phyloP scores from a whole-genome alignment of 495 filamentous ascomycete species.

The Annulohypoxylon bovei region DNA sequence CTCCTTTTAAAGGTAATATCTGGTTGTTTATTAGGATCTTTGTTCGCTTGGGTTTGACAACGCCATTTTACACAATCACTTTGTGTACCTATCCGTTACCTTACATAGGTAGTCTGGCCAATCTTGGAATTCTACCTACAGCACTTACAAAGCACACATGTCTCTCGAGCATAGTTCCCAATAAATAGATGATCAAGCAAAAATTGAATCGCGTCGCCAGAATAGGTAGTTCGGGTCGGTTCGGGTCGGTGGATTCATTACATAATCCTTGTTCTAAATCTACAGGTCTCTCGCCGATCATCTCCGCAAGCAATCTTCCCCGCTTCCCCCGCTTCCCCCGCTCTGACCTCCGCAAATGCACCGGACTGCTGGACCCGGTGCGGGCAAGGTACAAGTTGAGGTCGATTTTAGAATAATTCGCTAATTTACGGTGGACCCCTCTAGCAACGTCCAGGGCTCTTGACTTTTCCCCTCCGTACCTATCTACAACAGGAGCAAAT shows the following conservation, averaged over 20 bases:
- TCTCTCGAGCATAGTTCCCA: too few relatives aligned
- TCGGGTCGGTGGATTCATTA: background rate
- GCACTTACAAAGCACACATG: background rate
- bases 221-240: background rate
- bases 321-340: constrained; percentile 12
- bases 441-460: background rate
- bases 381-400: background rate
- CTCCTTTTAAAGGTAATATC: too few relatives aligned
- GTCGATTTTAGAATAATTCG: background rate
- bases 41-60: background rate
- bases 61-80: background rate
- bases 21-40: background rate
- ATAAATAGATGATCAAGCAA: too few relatives aligned
- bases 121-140: background rate
- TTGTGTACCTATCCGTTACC: too few relatives aligned
- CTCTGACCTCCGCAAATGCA: constrained; percentile 3
- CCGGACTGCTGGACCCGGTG: constrained; percentile 3
- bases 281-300: background rate
- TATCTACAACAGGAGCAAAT: background rate
- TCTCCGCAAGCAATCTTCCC: background rate
- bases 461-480: background rate
- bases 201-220: too few relatives aligned
- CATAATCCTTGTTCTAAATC: background rate
- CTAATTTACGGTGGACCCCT: background rate
- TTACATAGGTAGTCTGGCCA: background rate